Conservation (phyloP, 2,329 filamentous ascomycete species). For the Pseudonectria buxi region DNA sequence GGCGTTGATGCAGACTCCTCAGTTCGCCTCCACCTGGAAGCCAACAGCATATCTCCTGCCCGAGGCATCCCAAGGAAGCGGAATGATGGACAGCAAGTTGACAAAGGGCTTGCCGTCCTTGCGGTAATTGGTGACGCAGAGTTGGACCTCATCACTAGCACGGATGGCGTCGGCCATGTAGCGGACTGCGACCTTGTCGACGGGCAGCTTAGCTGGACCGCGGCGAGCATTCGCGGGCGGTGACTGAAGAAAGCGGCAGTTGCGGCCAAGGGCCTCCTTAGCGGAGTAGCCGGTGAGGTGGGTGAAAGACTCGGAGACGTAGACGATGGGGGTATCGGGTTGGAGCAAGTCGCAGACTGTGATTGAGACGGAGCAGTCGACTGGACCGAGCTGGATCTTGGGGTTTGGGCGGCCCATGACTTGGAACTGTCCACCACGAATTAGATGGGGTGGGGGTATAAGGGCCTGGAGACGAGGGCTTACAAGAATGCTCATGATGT, state of each 20-base stretch:
- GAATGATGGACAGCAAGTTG: conserved; percentile 81
- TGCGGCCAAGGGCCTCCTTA: conserved; percentile 67
- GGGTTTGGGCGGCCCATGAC: conserved; percentile 66
- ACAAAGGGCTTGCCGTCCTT: conserved; percentile 74
- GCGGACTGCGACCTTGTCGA: conserved; percentile 48
- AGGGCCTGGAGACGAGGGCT: conserved; percentile 16
- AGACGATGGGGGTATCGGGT: conserved; percentile 73
- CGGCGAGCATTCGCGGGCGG: conserved; percentile 47
- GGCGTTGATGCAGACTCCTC: not conserved
- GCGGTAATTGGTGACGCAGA: conserved; percentile 67
- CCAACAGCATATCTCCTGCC: conserved; percentile 70
- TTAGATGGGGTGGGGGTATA: not conserved
- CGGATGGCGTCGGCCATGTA: conserved; percentile 42
- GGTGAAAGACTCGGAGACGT: conserved; percentile 75
- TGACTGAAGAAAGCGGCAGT: conserved; percentile 79
- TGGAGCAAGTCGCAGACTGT: conserved; percentile 71
- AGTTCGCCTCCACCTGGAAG: conserved; percentile 64
- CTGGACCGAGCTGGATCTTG: conserved; percentile 69
- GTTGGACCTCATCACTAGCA: conserved; percentile 39
- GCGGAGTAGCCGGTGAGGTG: conserved; percentile 71
- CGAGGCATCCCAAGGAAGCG: conserved; percentile 60
- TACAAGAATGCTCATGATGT: conserved; percentile 51
- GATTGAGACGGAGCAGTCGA: conserved; percentile 79
- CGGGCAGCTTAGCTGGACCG: conserved; percentile 4
- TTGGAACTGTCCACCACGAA: conserved; percentile 37